phyloP scores from a whole-genome alignment of 139 green algal genomes.

The Chlorella sp. region DNA sequence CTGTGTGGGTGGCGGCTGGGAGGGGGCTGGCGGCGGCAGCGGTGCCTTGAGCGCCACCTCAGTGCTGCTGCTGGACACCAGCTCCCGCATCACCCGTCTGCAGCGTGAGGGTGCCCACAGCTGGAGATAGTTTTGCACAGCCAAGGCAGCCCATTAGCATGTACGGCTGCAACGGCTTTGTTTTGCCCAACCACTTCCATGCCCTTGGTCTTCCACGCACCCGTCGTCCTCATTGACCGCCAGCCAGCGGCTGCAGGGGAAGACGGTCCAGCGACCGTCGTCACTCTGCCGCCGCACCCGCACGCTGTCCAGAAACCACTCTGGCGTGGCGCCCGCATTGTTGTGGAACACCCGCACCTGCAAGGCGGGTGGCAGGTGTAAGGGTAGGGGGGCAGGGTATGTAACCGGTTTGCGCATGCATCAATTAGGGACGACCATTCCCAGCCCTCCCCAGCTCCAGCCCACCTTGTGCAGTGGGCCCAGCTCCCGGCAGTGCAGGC shows the following conservation, averaged over 20 bases:
- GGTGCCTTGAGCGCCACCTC: not conserved
- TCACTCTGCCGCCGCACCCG: conserved; percentile 61
- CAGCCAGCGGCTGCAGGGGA: conserved; percentile 74
- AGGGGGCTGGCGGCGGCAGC: conserved; percentile 58
- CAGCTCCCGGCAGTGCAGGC: conserved; percentile 59
- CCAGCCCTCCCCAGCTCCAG: not conserved
- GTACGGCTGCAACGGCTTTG: too few species aligned
- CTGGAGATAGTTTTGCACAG: too few species aligned
- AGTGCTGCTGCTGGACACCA: not conserved
- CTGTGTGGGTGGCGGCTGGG: conserved; percentile 50
- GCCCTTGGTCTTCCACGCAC: conserved; percentile 44
- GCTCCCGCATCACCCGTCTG: conserved; percentile 47
- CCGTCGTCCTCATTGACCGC: conserved; percentile 67
- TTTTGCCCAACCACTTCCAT: too few species aligned
- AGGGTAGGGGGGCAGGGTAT: too few species aligned
- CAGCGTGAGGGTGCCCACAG: too few species aligned
- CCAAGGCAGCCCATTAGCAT: too few species aligned
- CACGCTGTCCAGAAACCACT: conserved; percentile 78
- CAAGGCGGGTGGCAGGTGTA: not conserved
- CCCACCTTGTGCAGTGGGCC: conserved; percentile 46
- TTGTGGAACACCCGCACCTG: conserved; percentile 77
- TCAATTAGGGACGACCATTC: not conserved
- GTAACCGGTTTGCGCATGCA: too few species aligned
- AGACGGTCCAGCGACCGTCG: conserved; percentile 52
- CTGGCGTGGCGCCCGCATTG: conserved; percentile 65